phyloP scores from a whole-genome alignment of 495 filamentous ascomycete species.

The Articulospora tetracladia region DNA sequence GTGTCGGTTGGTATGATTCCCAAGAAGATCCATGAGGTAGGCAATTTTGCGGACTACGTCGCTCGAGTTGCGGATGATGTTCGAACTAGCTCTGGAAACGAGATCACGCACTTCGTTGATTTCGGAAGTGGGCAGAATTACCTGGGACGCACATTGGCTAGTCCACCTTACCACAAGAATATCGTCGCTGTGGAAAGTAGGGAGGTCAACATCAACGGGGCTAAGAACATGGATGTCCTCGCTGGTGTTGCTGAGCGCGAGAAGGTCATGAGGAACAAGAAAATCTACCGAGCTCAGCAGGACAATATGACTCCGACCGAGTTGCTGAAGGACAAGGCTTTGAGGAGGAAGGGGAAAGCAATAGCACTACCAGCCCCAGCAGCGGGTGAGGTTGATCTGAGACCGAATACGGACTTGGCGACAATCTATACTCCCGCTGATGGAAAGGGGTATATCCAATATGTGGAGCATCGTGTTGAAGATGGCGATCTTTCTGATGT shows the following conservation, averaged over 20 bases:
- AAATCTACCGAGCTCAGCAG: conserved; percentile 52
- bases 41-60: conserved; percentile 54
- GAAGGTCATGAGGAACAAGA: conserved; percentile 70
- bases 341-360: conserved; percentile 30
- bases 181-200: conserved; percentile 90
- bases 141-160: conserved; percentile 81
- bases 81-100: conserved; percentile 30
- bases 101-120: conserved; percentile 86
- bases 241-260: conserved; percentile 67
- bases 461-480: conserved; percentile 56
- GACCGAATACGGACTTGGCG: conserved; percentile 40
- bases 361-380: background rate
- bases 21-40: conserved; percentile 94
- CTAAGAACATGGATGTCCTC: conserved; percentile 73
- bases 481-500: conserved; percentile 57
- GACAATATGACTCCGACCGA: conserved; percentile 35
- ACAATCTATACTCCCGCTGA: conserved; percentile 42
- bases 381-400: conserved; percentile 33
- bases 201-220: conserved; percentile 78
- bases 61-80: conserved; percentile 51
- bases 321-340: conserved; percentile 34
- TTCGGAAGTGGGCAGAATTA: conserved; percentile 97
- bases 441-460: conserved; percentile 65
- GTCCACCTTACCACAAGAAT: conserved; percentile 76
- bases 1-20: conserved; percentile 89